Base-by-base conservation (phyloP, 108 stramenopile genomes). In the Schizochytrium sp. region DNA sequence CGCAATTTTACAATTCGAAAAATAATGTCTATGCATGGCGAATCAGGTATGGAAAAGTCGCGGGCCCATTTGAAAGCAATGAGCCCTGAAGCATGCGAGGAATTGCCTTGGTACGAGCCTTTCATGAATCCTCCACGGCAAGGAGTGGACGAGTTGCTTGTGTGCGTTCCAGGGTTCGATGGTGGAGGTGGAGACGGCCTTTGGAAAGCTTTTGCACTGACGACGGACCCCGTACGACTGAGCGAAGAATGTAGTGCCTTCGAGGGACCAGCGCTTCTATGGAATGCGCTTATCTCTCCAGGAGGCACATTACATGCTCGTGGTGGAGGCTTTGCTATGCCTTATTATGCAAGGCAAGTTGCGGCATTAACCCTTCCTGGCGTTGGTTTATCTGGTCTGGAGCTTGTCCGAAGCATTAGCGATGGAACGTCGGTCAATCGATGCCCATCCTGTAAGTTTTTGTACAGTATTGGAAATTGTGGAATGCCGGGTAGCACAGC, bases 141-240 rank as follows among this genome's bases (percentile, higher is more conserved):
- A 53, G 76, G 76, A 56, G 76, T 83, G 28, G 76, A 83, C 28
- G 76, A 83, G 76, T 5, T 83, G 3, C 76, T 83, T 42, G 76
- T 53, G 10, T 83, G 76, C 76, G 76, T 83, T 40, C 76, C 76
- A 2, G 28, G 28, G 5, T 83, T 83, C 55, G 15, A 1, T 0
- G 10, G 0, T 40, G 76, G 76, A 5, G 76, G 76, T 53, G 15
- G 50, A 28, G 15, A 2, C 49, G 76, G 76, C 76, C 76, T 83
- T 7, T 83, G 76, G 76, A 0, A 83, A 10, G 28, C 76, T 8
- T 42, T 83, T 17, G 76, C 3, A 28, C 0, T 83, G 17, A 10
- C 10, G 15, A 1, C 76, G 0, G 76, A 47, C 10, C 76, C 76
- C 0, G 76, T 42, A 0, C 28, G 10, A 5, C 76, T 83, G 8